phyloP scores from a whole-genome alignment of 306 rosid species.

The Malus sieversii region DNA sequence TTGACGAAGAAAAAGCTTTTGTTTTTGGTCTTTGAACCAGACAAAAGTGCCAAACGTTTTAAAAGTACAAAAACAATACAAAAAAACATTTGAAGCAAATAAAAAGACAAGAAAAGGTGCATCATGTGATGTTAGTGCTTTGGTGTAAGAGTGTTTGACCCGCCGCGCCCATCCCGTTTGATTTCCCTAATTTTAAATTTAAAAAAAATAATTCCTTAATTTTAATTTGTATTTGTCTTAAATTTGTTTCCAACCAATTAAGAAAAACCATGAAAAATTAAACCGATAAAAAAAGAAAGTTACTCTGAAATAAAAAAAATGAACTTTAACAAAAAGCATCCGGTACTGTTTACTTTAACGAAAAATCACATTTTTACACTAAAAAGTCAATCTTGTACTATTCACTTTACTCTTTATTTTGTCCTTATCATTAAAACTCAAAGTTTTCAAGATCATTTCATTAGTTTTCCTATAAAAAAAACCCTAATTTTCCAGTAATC shows the following conservation, averaged over 20 bases:
- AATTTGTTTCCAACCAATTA: background rate
- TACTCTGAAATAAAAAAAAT: background rate
- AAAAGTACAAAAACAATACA: background rate
- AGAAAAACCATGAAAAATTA: background rate
- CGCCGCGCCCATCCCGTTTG: background rate
- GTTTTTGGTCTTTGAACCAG: background rate
- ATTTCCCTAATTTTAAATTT: background rate
- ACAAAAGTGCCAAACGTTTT: background rate
- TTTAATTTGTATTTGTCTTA: background rate
- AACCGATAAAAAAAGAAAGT: background rate
- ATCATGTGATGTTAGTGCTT: background rate
- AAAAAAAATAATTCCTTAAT: background rate
- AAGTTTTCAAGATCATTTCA: too few species aligned
- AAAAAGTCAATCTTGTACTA: too few species aligned
- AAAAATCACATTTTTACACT: too few species aligned
- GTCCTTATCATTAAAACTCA: too few species aligned
- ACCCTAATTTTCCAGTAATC: background rate
- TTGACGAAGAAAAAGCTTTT: background rate
- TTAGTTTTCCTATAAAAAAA: background rate
- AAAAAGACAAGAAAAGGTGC: background rate
- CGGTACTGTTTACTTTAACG: too few species aligned
- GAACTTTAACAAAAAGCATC: too few species aligned
- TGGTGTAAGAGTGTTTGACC: slow-evolving; percentile 9
- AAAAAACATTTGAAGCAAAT: background rate
- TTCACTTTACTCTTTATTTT: too few species aligned